Evolutionary conservation across 345 rosid species (phyloP).

Genomic region (Viola odorata): DNA sequence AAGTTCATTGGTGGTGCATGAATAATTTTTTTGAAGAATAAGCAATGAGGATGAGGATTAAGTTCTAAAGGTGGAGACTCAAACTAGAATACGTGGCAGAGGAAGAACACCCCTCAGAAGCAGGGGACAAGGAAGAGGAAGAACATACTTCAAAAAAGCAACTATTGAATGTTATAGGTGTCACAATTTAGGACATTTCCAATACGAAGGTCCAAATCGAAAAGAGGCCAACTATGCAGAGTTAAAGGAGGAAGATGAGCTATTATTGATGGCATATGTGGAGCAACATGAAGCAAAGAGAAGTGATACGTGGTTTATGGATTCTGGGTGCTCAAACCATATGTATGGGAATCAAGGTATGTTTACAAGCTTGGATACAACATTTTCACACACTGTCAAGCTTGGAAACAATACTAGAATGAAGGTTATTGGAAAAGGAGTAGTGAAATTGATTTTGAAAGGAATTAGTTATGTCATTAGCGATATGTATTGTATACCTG

Average conservation of each 20-base stretch:
- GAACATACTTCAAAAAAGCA: background rate
- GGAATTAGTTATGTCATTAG: background rate
- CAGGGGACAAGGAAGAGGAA: background rate
- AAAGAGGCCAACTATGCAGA: background rate
- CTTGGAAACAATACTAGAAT: background rate
- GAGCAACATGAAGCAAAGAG: background rate
- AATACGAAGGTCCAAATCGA: background rate
- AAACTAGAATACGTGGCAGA: background rate
- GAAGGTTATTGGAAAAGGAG: background rate
- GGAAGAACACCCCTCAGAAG: background rate
- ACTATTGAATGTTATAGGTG: background rate
- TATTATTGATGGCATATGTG: background rate
- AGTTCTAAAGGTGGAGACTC: background rate
- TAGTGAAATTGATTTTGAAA: background rate
- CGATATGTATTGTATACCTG: background rate
- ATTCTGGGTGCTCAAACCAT: conserved; percentile 3
- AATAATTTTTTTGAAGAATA: background rate
- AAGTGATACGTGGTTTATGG: background rate
- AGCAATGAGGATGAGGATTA: background rate
- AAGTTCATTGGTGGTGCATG: background rate
- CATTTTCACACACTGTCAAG: background rate
- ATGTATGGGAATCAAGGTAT: background rate
- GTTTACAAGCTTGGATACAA: background rate
- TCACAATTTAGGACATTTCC: background rate
- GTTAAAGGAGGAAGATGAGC: background rate